Evolutionary conservation across 345 rosid genomes (phyloP).

Genomic region (Salix dunnii): DNA sequence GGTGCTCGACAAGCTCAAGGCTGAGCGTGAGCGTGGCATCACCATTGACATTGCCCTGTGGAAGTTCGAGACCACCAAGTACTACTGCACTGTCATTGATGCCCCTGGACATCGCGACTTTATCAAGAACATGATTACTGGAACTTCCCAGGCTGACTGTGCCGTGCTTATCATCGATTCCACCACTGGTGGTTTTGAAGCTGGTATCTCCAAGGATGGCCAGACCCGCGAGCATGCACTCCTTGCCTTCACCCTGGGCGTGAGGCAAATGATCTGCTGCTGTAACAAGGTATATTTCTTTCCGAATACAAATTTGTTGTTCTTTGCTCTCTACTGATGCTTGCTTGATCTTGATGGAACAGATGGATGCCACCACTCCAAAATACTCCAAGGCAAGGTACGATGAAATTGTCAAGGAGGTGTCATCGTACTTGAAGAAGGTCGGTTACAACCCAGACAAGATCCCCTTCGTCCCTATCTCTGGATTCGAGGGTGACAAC

Average conservation of each 20-base stretch:
- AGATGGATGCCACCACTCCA: conserved; percentile 22
- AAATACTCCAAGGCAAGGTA: conserved; percentile 19
- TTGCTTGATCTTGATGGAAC: too few species aligned
- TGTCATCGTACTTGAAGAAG: conserved; percentile 19
- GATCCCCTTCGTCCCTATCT: conserved; percentile 15
- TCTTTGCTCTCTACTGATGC: too few species aligned
- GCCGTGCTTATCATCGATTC: conserved; percentile 77
- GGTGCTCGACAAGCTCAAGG: conserved; percentile 86
- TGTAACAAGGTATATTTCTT: conserved; percentile 56
- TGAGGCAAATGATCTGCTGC: conserved; percentile 71
- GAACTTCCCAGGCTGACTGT: conserved; percentile 83
- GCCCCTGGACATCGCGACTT: conserved; percentile 85
- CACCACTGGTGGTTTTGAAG: conserved; percentile 82
- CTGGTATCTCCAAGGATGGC: conserved; percentile 79
- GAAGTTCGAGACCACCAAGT: conserved; percentile 80
- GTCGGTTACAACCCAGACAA: conserved; percentile 20
- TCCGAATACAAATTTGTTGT: too few species aligned
- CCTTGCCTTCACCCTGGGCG: conserved; percentile 64
- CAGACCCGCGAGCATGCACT: conserved; percentile 75
- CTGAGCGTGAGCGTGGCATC: conserved; percentile 83
- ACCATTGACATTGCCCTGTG: conserved; percentile 81
- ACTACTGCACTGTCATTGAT: conserved; percentile 78
- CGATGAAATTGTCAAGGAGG: conserved; percentile 21
- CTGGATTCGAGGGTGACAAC: conserved; percentile 23
- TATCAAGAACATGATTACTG: conserved; percentile 82